Percentiles rank a stretch among this genome's conserved stretches.
Evolutionary conservation across 106 monocot species (phyloP).

Genomic region (Phalaenopsis aphrodite): DNA sequence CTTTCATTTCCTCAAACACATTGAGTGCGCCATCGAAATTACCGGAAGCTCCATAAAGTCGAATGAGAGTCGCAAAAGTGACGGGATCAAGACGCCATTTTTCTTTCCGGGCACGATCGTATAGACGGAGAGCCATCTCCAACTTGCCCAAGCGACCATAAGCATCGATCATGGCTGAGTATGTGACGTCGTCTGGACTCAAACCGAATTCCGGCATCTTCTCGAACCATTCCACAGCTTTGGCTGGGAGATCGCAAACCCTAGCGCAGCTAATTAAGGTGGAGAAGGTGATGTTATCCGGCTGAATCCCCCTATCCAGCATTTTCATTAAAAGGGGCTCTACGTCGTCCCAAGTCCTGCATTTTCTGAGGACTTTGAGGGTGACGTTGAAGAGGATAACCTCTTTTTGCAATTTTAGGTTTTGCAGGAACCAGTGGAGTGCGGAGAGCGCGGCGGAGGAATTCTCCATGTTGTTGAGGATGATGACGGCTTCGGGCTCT

Average conservation of each 20-base stretch:
- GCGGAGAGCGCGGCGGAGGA: slow-evolving; percentile 31
- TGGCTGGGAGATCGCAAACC: slow-evolving; percentile 40
- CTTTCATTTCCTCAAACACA: slow-evolving; percentile 89
- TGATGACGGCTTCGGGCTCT: slow-evolving; percentile 64
- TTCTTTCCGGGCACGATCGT: slow-evolving; percentile 52
- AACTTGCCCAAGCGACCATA: slow-evolving; percentile 61
- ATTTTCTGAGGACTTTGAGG: slow-evolving; percentile 52
- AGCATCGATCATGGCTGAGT: slow-evolving; percentile 69
- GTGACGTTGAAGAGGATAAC: slow-evolving; percentile 75
- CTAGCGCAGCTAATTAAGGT: slow-evolving; percentile 71
- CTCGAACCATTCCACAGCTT: slow-evolving; percentile 84
- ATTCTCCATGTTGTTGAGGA: slow-evolving; percentile 55
- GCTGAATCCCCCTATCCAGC: slow-evolving; percentile 34
- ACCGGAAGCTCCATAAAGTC: slow-evolving; percentile 41
- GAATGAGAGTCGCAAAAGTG: slow-evolving; percentile 55
- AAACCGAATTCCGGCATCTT: slow-evolving; percentile 60
- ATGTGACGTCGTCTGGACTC: slow-evolving; percentile 57
- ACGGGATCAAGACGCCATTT: slow-evolving; percentile 55
- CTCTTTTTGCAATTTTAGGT: slow-evolving; percentile 27
- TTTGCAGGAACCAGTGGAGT: slow-evolving; percentile 53
- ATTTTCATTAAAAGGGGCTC: slow-evolving; percentile 45
- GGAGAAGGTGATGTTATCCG: slow-evolving; percentile 73
- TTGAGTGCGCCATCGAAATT: slow-evolving; percentile 82
- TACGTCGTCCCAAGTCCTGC: slow-evolving; percentile 25
- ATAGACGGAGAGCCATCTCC: slow-evolving; percentile 54